Percentiles rank a stretch among this genome's conserved stretches.
phyloP scores from a whole-genome alignment of 192 early-diverging fungal species.

The Podila horticola region DNA sequence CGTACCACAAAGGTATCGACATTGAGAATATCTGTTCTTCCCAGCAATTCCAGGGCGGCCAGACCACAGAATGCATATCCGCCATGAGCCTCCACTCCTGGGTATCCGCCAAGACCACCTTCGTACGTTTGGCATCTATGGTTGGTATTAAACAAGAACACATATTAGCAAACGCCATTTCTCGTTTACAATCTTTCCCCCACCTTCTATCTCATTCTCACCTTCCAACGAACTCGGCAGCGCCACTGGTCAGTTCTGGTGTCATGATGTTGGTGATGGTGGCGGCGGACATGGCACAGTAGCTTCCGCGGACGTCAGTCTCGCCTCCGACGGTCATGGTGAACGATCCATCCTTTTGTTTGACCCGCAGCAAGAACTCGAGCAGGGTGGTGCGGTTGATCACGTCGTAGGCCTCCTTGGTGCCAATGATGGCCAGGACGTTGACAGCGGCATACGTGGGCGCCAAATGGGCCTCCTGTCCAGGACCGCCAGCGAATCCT shows the following conservation, averaged over 20 bases:
- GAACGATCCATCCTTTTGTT: constrained; percentile 90
- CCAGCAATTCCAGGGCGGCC: constrained; percentile 86
- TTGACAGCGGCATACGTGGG: constrained; percentile 91
- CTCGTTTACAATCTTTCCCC: no score
- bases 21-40: constrained; percentile 71
- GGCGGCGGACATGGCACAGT: constrained; percentile 86
- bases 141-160: no score
- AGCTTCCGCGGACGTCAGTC: constrained; percentile 88
- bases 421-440: constrained; percentile 82
- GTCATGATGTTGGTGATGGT: constrained; percentile 87
- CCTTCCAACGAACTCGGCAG: constrained; percentile 62
- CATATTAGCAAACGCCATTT: no score
- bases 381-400: constrained; percentile 75
- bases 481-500: constrained; percentile 89
- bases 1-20: constrained; percentile 65
- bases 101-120: constrained; percentile 88
- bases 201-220: neutral
- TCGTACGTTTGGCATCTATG: constrained; percentile 86
- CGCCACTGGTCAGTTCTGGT: constrained; percentile 72
- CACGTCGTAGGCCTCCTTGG: constrained; percentile 70
- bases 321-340: constrained; percentile 93
- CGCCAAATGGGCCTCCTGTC: constrained; percentile 89
- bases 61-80: constrained; percentile 96
- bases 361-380: constrained; percentile 82
- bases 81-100: constrained; percentile 92